Conservation (phyloP, 768 basidiomycete species). For the Amanita inopinata region DNA sequence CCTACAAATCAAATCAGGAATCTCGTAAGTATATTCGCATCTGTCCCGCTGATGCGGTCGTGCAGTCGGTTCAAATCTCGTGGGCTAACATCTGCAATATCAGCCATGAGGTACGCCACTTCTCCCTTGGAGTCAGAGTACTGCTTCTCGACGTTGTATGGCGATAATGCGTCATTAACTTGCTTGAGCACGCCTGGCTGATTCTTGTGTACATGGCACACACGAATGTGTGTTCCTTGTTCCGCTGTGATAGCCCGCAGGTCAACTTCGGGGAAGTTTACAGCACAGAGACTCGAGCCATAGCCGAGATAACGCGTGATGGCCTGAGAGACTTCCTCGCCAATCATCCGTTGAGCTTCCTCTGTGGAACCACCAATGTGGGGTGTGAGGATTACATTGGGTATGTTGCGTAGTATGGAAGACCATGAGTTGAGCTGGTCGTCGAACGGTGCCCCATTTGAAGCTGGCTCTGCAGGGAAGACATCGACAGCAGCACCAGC, state of each 20-base stretch:
- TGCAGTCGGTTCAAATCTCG: slow-evolving; percentile 70
- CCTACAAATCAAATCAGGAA: slow-evolving; percentile 47
- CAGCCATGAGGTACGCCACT: slow-evolving; percentile 92
- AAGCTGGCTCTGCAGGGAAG: slow-evolving; percentile 85
- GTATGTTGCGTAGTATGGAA: slow-evolving; percentile 57
- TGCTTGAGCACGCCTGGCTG: slow-evolving; percentile 89
- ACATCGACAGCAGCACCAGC: slow-evolving; percentile 90
- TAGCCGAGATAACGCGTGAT: slow-evolving; percentile 85
- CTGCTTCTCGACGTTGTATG: slow-evolving; percentile 99
- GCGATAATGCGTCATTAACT: slow-evolving; percentile 89
- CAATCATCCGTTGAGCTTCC: slow-evolving; percentile 96
- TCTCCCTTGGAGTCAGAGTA: slow-evolving; percentile 96
- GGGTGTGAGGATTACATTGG: slow-evolving; percentile 94
- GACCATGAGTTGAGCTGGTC: slow-evolving; percentile 85
- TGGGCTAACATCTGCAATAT: slow-evolving; percentile 85
- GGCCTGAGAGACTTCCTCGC: slow-evolving; percentile 84
- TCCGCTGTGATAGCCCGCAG: slow-evolving; percentile 84
- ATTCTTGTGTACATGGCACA: slow-evolving; percentile 95
- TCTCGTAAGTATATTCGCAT: slow-evolving; percentile 84
- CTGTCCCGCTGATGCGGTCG: slow-evolving; percentile 68
- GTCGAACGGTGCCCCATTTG: slow-evolving; percentile 86
- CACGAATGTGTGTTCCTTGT: slow-evolving; percentile 70
- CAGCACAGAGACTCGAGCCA: slow-evolving; percentile 84
- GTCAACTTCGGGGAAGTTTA: slow-evolving; percentile 99
- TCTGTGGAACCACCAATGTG: slow-evolving; percentile 99